These are phyloP conservation scores for Sporothrix dimorphospora DNA, from an alignment of 2,329 filamentous ascomycete species.

Conservation along the genomic window DNA sequence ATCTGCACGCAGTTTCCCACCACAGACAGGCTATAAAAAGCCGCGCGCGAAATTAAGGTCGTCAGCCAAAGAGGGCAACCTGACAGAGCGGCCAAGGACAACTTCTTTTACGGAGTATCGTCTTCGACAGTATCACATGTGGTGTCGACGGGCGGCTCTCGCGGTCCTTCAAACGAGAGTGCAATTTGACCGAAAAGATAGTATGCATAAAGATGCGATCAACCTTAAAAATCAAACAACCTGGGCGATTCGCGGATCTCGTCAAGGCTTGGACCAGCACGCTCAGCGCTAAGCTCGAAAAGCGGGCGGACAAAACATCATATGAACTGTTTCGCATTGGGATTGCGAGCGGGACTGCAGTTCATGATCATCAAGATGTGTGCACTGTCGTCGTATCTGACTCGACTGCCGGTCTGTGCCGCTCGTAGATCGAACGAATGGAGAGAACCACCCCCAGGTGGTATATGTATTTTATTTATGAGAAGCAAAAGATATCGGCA, in stretches of 20 bases:
- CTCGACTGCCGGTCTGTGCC: background rate
- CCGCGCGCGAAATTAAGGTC: slow-evolving; percentile 26
- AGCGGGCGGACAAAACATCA: too few relatives aligned
- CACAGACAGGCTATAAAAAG: slow-evolving; percentile 7
- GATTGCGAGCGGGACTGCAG: background rate
- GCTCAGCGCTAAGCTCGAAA: slow-evolving; percentile 1
- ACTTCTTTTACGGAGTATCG: background rate
- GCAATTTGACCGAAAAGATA: background rate
- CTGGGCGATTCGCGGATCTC: background rate
- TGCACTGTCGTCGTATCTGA: background rate
- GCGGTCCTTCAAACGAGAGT: background rate
- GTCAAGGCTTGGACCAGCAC: background rate
- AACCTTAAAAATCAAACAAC: background rate
- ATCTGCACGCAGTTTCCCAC: background rate
- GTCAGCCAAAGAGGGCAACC: background rate
- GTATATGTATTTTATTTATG: background rate
- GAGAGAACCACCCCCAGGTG: background rate
- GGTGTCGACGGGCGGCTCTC: background rate
- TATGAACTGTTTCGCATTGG: background rate
- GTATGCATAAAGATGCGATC: slow-evolving; percentile 16
- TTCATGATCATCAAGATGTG: slow-evolving; percentile 2
- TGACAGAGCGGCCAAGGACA: background rate
- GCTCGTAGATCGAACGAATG: background rate
- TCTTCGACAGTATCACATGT: background rate
- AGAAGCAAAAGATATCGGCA: background rate